Conservation (phyloP, 768 basidiomycete genomes). For the Tricholoma saponaceum region DNA sequence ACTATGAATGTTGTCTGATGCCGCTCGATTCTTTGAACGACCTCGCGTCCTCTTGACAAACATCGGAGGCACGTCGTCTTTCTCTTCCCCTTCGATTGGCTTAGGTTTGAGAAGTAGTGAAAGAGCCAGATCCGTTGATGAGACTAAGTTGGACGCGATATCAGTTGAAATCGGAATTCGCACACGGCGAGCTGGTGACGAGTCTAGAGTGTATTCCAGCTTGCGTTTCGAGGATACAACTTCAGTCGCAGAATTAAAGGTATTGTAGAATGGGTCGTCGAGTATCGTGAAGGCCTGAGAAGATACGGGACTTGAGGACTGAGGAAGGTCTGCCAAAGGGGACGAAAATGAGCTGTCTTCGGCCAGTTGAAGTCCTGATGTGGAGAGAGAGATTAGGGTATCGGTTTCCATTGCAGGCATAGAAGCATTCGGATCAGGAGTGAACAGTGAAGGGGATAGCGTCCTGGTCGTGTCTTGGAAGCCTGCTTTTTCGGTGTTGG, state of each 20-base stretch:
- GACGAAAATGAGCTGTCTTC: background rate
- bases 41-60: background rate
- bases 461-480: background rate
- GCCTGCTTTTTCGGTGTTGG: slow-evolving; percentile 4
- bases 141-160: background rate
- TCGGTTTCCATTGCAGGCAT: background rate
- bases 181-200: background rate
- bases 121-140: slow-evolving; percentile 8
- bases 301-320: slow-evolving; percentile 10
- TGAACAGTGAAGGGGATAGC: slow-evolving; percentile 6
- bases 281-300: slow-evolving; percentile 6
- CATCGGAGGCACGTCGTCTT: background rate
- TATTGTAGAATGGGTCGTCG: slow-evolving; percentile 9
- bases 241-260: slow-evolving; percentile 6
- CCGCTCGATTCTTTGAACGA: background rate
- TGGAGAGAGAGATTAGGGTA: slow-evolving; percentile 5
- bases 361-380: background rate
- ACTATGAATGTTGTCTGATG: background rate
- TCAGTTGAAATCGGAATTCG: background rate
- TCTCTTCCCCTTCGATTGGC: background rate
- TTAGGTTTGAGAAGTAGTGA: slow-evolving; percentile 11
- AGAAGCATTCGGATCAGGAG: background rate
- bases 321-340: background rate
- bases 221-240: background rate
- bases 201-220: background rate